Evolutionary conservation across 2,329 filamentous ascomycete species (phyloP).

Genomic region (Ceratocystis diversiconidia): DNA sequence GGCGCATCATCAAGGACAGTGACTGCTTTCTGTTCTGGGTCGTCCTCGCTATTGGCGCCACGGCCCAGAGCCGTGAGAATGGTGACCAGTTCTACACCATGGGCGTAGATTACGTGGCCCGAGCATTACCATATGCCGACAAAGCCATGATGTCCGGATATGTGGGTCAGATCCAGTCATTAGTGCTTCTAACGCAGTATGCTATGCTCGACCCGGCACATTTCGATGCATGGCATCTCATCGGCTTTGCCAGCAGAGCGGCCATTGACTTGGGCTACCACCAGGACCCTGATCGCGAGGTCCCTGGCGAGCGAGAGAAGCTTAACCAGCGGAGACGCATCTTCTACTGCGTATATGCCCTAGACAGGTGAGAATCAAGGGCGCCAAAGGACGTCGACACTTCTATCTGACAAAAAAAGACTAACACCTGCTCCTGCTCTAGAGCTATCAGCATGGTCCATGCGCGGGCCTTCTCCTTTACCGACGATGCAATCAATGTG

Average conservation of each 20-base stretch:
- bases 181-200: slow-evolving; percentile 77
- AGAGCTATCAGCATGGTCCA: slow-evolving; percentile 82
- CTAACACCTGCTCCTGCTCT: slow-evolving; percentile 20
- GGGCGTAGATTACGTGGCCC: slow-evolving; percentile 42
- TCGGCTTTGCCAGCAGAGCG: slow-evolving; percentile 77
- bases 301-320: slow-evolving; percentile 50
- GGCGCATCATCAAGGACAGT: slow-evolving; percentile 46
- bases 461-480: slow-evolving; percentile 80
- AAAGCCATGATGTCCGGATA: slow-evolving; percentile 75
- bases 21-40: slow-evolving; percentile 82
- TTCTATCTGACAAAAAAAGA: background rate
- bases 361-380: slow-evolving; percentile 53
- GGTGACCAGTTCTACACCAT: slow-evolving; percentile 48
- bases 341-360: slow-evolving; percentile 79
- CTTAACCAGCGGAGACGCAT: slow-evolving; percentile 68
- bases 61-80: slow-evolving; percentile 54
- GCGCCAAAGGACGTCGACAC: too few relatives aligned
- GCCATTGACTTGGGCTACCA: slow-evolving; percentile 84
- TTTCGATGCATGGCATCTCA: slow-evolving; percentile 87
- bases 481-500: slow-evolving; percentile 74
- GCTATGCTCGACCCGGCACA: slow-evolving; percentile 79
- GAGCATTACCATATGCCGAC: slow-evolving; percentile 64
- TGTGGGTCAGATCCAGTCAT: slow-evolving; percentile 70
- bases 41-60: slow-evolving; percentile 72
- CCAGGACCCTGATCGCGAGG: slow-evolving; percentile 67